Evolutionary conservation across 495 filamentous ascomycete species (phyloP).

Genomic region (Aspergillus kassunensis): DNA sequence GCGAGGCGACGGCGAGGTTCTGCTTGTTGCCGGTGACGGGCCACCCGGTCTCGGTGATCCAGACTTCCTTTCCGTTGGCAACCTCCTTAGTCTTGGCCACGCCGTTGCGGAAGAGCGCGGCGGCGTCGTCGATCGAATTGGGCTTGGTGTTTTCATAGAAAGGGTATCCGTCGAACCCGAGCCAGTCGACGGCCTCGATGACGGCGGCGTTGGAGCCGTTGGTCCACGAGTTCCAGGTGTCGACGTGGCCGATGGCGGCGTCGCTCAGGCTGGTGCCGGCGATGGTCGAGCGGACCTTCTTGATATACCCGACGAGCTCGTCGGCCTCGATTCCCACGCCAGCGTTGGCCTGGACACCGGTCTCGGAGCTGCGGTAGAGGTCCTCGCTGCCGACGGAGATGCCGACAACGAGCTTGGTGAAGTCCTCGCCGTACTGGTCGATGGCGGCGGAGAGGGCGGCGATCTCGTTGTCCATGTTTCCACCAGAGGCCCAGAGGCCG

Average conservation of each 20-base stretch:
- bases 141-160: constrained; percentile 68
- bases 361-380: constrained; percentile 73
- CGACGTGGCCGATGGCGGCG: constrained; percentile 74
- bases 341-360: constrained; percentile 45
- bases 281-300: constrained; percentile 56
- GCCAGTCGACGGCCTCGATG: constrained; percentile 65
- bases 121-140: constrained; percentile 61
- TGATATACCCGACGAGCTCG: constrained; percentile 61
- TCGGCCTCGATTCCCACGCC: constrained; percentile 58
- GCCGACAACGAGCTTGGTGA: constrained; percentile 66
- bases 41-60: constrained; percentile 91
- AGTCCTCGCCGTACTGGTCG: constrained; percentile 53
- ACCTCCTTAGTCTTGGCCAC: constrained; percentile 53
- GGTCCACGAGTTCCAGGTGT: constrained; percentile 87
- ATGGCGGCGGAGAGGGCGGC: constrained; percentile 63
- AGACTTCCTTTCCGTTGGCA: constrained; percentile 65
- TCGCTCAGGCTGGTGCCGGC: constrained; percentile 51
- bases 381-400: constrained; percentile 92
- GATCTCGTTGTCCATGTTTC: constrained; percentile 65
- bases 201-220: constrained; percentile 69
- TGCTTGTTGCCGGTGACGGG: constrained; percentile 63
- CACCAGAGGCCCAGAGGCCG: constrained; percentile 73
- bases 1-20: constrained; percentile 58
- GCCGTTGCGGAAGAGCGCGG: constrained; percentile 59
- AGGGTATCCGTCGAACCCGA: constrained; percentile 74